Base-by-base conservation (phyloP, 2,329 filamentous ascomycete species). In the Ophiostoma fasciatum region DNA sequence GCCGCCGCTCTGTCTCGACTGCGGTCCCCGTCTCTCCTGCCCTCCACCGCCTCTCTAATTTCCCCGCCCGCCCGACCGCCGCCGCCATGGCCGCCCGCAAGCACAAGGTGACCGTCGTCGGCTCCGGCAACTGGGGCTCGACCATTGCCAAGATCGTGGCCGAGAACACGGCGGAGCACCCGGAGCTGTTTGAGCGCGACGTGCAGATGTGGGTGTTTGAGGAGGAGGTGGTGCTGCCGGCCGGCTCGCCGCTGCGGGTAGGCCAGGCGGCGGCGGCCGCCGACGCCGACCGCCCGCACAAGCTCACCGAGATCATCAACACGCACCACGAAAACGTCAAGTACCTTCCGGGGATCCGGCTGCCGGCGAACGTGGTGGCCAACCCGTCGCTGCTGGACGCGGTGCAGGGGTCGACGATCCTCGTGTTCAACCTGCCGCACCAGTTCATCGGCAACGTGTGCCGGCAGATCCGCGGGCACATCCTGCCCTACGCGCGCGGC, bases 191-290 rank as follows among this genome's bases (percentile, higher is more conserved):
- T 54, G 82, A 96, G 52, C 65, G 78, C 55, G 67, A 84, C 43
- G 85, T 98, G 35, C 83, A 93, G 60, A 96, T 98, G 90, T 98
- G 90, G 90, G 92, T 98, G 51, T 94, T 76, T 54, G 90, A 98
- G 60, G 90, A 98, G 59, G 73, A 93, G 18, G 77, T 94, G 45
- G 71, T 72, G 37, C 65, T 94, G 28, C 61, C 81, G 11, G 68
- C 78, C 49, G 67, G 70, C 44, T 88, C 82, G 33, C 74, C 73
- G 47, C 70, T 84, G 60, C n/a, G n/a, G n/a, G n/a, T n/a, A n/a
- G n/a, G n/a, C n/a, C n/a, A n/a, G n/a, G n/a, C n/a, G n/a, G 85
- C 84, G 65, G 68, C 81, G 49, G 51, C 69, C 15, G 60, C 67
- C 40, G 65, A 70, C 26, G 69, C 71, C 51, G 68, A 73, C 44